phyloP scores from a whole-genome alignment of 345 rosid species.

The Populus davidiana region DNA sequence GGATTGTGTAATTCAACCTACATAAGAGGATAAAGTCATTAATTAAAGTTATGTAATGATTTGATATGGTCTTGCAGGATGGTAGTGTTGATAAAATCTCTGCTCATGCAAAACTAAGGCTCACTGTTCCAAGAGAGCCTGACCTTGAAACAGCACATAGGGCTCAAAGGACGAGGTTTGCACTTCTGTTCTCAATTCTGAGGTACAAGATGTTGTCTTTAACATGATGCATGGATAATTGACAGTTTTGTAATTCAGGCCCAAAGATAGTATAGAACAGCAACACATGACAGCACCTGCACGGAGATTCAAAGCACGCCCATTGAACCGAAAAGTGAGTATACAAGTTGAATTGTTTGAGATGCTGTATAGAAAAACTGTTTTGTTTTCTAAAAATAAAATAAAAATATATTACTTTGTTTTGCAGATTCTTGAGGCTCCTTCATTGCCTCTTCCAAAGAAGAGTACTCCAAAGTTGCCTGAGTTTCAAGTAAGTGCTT shows the following conservation, averaged over 20 bases:
- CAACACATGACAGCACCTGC: conserved; percentile 37
- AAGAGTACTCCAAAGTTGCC: conserved; percentile 80
- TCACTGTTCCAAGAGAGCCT: conserved; percentile 89
- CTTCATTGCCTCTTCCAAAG: conserved; percentile 68
- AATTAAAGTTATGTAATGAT: neutral
- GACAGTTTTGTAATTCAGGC: conserved; percentile 49
- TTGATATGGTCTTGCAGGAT: conserved; percentile 48
- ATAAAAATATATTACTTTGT: neutral
- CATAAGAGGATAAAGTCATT: neutral
- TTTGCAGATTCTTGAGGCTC: conserved; percentile 80
- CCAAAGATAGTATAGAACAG: conserved; percentile 38
- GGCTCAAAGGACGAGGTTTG: conserved; percentile 73
- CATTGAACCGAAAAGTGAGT: conserved; percentile 90
- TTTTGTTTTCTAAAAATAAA: conserved; percentile 15
- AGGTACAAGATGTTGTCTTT: conserved; percentile 2
- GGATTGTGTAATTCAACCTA: neutral
- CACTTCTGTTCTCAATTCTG: conserved; percentile 7
- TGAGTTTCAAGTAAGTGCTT: conserved; percentile 70
- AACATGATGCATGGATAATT: conserved; percentile 12
- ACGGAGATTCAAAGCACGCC: conserved; percentile 84
- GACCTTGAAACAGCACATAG: conserved; percentile 82
- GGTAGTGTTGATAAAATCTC: conserved; percentile 40
- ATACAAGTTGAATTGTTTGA: conserved; percentile 9
- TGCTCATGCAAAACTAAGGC: conserved; percentile 41
- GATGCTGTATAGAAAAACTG: neutral